Evolutionary conservation across 306 rosid species (phyloP).

Genomic region (Astragalus glycyphyllos): DNA sequence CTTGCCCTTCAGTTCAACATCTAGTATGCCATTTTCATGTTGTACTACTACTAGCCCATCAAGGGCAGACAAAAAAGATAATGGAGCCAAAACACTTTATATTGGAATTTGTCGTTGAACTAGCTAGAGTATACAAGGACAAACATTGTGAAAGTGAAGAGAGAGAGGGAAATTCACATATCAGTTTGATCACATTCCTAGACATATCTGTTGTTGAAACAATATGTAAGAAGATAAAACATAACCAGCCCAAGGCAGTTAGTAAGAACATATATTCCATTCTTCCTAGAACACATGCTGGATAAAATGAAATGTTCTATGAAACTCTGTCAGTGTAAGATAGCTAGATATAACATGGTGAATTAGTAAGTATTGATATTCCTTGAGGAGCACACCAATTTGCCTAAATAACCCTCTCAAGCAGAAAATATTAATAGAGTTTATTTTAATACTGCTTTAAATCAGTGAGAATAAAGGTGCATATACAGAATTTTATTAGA

Average conservation of each 20-base stretch:
- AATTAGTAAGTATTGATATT: conserved; percentile 12
- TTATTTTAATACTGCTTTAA: background rate
- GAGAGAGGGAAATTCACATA: conserved; percentile 21
- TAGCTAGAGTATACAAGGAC: conserved; percentile 11
- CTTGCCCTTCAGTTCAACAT: conserved; percentile 26
- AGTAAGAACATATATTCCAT: conserved; percentile 3
- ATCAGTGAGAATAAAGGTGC: conserved; percentile 2
- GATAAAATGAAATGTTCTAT: conserved; percentile 19
- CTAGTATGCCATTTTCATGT: conserved; percentile 41
- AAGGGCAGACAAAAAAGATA: conserved; percentile 33
- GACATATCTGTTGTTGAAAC: conserved; percentile 12
- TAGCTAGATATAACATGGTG: background rate
- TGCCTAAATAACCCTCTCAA: background rate
- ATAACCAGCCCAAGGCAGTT: conserved; percentile 23
- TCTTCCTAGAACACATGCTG: conserved; percentile 14
- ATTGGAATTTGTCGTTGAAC: conserved; percentile 30
- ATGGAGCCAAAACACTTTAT: conserved; percentile 38
- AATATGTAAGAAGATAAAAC: conserved; percentile 40
- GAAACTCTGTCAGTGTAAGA: conserved; percentile 16
- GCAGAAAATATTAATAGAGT: no score
- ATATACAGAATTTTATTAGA: background rate
- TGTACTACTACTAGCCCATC: conserved; percentile 7
- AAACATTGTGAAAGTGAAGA: background rate
- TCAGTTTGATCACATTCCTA: no score
- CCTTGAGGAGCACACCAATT: conserved; percentile 14